These are phyloP conservation scores for Paecilomyces variotii DNA, from an alignment of 2,329 filamentous ascomycete species.

Conservation along the genomic window DNA sequence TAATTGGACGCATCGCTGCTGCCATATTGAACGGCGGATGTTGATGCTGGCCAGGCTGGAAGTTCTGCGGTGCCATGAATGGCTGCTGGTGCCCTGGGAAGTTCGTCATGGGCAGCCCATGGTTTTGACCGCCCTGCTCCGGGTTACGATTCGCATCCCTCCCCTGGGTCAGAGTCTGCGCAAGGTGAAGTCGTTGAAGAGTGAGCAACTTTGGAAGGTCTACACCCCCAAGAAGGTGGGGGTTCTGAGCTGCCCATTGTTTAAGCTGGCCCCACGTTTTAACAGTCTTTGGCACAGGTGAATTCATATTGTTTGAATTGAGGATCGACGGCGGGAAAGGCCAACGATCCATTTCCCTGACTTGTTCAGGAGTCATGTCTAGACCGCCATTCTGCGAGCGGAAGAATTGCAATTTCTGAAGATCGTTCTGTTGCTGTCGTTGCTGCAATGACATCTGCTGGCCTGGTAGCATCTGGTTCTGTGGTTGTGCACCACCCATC, in stretches of 20 bases:
- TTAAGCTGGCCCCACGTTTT: constrained; percentile 52
- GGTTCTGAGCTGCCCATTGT: constrained; percentile 43
- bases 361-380: constrained; percentile 33
- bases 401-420: constrained; percentile 24
- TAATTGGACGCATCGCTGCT: constrained; percentile 24
- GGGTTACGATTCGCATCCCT: constrained; percentile 16
- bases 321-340: constrained; percentile 30
- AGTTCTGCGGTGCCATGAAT: constrained; percentile 20
- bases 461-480: constrained; percentile 23
- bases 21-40: constrained; percentile 18
- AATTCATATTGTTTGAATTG: constrained; percentile 21
- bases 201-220: constrained; percentile 33
- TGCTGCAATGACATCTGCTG: constrained; percentile 26
- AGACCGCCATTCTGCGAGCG: constrained; percentile 24
- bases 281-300: constrained; percentile 41
- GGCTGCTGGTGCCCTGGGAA: constrained; percentile 20
- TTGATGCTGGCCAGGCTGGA: constrained; percentile 21
- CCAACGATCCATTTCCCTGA: constrained; percentile 35
- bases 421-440: constrained; percentile 23
- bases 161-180: constrained; percentile 26
- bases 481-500: constrained; percentile 19
- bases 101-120: constrained; percentile 13
- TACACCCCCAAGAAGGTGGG: constrained; percentile 32
- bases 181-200: constrained; percentile 39
- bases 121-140: constrained; percentile 16